Percentiles rank a stretch among this genome's conserved stretches.
phyloP scores from a whole-genome alignment of 2,329 filamentous ascomycete species.

The Fonsecaea multimorphosa region DNA sequence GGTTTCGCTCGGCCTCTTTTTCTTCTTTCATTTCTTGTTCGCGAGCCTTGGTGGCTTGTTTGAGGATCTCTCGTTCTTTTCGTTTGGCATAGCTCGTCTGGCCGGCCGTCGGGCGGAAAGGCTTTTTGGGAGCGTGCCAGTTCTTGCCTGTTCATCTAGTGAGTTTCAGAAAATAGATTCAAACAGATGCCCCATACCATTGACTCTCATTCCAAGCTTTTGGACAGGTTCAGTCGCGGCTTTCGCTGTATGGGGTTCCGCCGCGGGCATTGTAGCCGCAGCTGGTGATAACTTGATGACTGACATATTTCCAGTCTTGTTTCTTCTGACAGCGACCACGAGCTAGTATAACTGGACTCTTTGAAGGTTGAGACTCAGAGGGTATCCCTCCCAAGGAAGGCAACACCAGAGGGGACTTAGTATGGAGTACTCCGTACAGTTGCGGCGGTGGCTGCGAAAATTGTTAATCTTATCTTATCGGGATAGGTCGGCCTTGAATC shows the following conservation, averaged over 20 bases:
- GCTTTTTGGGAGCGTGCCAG: slow-evolving; percentile 83
- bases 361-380: neutral
- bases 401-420: neutral
- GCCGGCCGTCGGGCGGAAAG: slow-evolving; percentile 82
- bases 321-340: neutral
- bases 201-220: slow-evolving; percentile 32
- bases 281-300: slow-evolving; percentile 1
- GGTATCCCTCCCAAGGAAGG: neutral
- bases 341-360: neutral
- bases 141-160: slow-evolving; percentile 73
- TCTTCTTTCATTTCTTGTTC: slow-evolving; percentile 97
- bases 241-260: neutral
- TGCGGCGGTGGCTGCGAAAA: neutral
- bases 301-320: slow-evolving; percentile 17
- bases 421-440: too few species aligned
- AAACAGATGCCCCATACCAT: slow-evolving; percentile 22
- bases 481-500: neutral
- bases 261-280: neutral
- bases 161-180: neutral
- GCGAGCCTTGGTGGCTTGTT: slow-evolving; percentile 82
- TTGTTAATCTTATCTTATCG: slow-evolving; percentile 10
- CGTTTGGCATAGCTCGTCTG: slow-evolving; percentile 81
- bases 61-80: slow-evolving; percentile 69
- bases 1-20: slow-evolving; percentile 85
- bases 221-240: slow-evolving; percentile 5